phyloP scores from a whole-genome alignment of 2,329 filamentous ascomycete species.

The Colletotrichum spinosum region DNA sequence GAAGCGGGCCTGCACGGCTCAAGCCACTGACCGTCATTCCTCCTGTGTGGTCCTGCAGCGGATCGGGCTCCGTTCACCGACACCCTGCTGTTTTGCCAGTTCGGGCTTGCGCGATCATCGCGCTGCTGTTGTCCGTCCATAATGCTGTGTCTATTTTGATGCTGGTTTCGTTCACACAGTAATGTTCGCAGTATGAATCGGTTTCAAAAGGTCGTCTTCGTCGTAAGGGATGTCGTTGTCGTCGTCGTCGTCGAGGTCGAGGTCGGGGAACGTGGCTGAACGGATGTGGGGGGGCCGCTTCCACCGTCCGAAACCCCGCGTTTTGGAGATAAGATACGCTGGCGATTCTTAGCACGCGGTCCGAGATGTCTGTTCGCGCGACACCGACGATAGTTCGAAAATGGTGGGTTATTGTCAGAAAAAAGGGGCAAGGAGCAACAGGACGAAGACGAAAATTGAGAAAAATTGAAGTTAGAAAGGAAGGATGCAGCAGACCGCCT shows the following conservation, averaged over 20 bases:
- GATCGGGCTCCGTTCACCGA: constrained; percentile 32
- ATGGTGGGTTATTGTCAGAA: neutral
- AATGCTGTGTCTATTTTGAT: constrained; percentile 10
- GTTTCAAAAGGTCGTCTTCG: neutral
- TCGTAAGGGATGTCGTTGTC: constrained; percentile 17
- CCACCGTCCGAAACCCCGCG: constrained; percentile 37
- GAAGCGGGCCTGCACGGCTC: constrained; percentile 37
- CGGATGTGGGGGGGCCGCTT: constrained; percentile 27
- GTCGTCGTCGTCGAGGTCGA: constrained; percentile 12
- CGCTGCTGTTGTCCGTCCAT: constrained; percentile 37
- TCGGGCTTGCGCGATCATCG: constrained; percentile 40
- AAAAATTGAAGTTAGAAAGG: constrained; percentile 8
- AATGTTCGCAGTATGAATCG: neutral
- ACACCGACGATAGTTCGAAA: constrained; percentile 24
- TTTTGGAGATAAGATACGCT: constrained; percentile 37
- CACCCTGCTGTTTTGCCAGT: constrained; percentile 41
- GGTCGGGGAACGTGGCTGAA: constrained; percentile 26
- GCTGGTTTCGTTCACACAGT: constrained; percentile 7
- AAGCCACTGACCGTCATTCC: constrained; percentile 38
- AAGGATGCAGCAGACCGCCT: constrained; percentile 31
- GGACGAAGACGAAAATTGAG: neutral
- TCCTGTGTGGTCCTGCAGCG: constrained; percentile 32
- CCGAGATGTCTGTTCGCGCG: constrained; percentile 36
- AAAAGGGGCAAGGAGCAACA: neutral
- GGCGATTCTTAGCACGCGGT: constrained; percentile 31